These are phyloP conservation scores for Adansonia digitata DNA, from an alignment of 345 rosid species.

Conservation along the genomic window DNA sequence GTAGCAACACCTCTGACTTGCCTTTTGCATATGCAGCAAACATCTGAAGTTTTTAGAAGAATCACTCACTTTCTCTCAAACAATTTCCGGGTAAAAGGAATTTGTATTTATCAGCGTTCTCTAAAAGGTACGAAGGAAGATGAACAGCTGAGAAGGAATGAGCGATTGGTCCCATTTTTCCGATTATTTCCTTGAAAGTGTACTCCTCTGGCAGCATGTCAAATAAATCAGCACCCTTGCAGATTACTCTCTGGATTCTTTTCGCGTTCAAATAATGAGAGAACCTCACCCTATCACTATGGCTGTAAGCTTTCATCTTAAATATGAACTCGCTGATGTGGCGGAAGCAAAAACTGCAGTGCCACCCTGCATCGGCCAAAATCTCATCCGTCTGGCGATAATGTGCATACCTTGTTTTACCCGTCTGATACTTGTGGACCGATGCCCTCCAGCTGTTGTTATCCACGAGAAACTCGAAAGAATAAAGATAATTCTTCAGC, in stretches of 20 bases:
- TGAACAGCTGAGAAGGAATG: slow-evolving; percentile 69
- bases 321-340: slow-evolving; percentile 56
- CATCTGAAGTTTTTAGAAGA: neutral
- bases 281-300: slow-evolving; percentile 64
- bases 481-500: slow-evolving; percentile 46
- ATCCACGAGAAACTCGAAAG: slow-evolving; percentile 45
- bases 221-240: slow-evolving; percentile 59
- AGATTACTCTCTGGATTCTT: slow-evolving; percentile 59
- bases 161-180: slow-evolving; percentile 74
- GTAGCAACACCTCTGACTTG: neutral
- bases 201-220: slow-evolving; percentile 80
- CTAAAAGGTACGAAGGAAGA: slow-evolving; percentile 52
- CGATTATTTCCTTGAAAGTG: slow-evolving; percentile 60
- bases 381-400: slow-evolving; percentile 58
- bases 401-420: slow-evolving; percentile 61
- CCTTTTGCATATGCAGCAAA: slow-evolving; percentile 2
- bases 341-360: slow-evolving; percentile 70
- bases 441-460: slow-evolving; percentile 53
- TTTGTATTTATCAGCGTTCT: slow-evolving; percentile 51
- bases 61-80: slow-evolving; percentile 44
- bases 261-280: slow-evolving; percentile 49
- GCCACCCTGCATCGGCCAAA: slow-evolving; percentile 78
- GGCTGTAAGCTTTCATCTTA: slow-evolving; percentile 78
- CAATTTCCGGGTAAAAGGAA: slow-evolving; percentile 67
- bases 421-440: slow-evolving; percentile 49